phyloP scores from a whole-genome alignment of 2,329 filamentous ascomycete species.

The Xylariaceae sp. region DNA sequence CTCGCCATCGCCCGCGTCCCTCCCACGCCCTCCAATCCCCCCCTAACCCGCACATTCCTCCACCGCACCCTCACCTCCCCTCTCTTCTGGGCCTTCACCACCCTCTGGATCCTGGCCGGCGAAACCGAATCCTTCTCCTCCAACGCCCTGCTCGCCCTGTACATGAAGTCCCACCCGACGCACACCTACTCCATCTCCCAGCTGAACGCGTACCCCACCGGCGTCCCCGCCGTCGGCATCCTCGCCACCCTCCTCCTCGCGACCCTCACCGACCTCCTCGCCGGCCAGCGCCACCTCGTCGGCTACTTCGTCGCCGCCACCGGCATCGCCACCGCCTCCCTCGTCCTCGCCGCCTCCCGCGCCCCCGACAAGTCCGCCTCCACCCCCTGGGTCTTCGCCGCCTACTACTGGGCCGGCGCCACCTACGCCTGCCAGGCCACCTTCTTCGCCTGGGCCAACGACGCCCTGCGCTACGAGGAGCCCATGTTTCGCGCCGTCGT shows the following conservation, averaged over 20 bases:
- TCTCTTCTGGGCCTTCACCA: slow-evolving; percentile 61
- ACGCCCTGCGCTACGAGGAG: slow-evolving; percentile 59
- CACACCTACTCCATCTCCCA: slow-evolving; percentile 42
- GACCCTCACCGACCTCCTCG: slow-evolving; percentile 58
- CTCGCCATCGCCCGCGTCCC: slow-evolving; percentile 39
- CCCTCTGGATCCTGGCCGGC: slow-evolving; percentile 64
- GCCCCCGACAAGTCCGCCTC: slow-evolving; percentile 35
- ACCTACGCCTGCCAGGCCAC: slow-evolving; percentile 69
- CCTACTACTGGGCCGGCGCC: slow-evolving; percentile 64
- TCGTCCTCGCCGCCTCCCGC: slow-evolving; percentile 52
- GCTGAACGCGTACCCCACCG: slow-evolving; percentile 53
- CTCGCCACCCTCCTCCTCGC: slow-evolving; percentile 63
- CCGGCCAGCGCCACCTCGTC: slow-evolving; percentile 59
- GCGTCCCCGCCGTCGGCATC: slow-evolving; percentile 52
- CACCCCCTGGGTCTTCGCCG: slow-evolving; percentile 53
- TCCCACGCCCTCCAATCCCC: slow-evolving; percentile 35
- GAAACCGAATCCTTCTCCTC: slow-evolving; percentile 66
- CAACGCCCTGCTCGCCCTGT: slow-evolving; percentile 52
- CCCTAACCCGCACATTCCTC: slow-evolving; percentile 44
- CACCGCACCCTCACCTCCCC: slow-evolving; percentile 53
- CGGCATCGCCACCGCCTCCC: slow-evolving; percentile 54
- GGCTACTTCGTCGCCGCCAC: slow-evolving; percentile 63
- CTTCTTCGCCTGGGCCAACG: slow-evolving; percentile 72
- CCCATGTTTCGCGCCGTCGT: slow-evolving; percentile 59
- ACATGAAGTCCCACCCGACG: slow-evolving; percentile 44